Conservation (phyloP, 805 yeast genomes). For the Cyberlindnera mycetangii region DNA sequence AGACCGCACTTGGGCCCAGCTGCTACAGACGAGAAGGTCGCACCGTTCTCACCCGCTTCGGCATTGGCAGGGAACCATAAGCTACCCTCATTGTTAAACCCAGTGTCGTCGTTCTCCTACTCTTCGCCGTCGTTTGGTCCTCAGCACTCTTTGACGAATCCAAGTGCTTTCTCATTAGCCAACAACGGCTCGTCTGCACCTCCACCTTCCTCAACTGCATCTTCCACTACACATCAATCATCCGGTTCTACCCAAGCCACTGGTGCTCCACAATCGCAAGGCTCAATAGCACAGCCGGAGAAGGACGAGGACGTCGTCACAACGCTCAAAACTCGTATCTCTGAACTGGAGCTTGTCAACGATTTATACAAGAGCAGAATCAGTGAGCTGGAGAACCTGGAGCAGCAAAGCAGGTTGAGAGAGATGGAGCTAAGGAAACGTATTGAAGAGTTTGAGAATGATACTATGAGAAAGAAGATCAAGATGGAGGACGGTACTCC, state of each 20-base stretch:
- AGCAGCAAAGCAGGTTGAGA: slow-evolving; percentile 13
- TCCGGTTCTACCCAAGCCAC: not conserved
- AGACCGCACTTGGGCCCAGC: slow-evolving; percentile 5
- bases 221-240: not conserved
- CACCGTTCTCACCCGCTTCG: slow-evolving; percentile 28
- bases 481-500: slow-evolving; percentile 20
- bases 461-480: slow-evolving; percentile 18
- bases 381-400: slow-evolving; percentile 60
- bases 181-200: slow-evolving; percentile 1
- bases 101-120: slow-evolving; percentile 23
- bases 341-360: slow-evolving; percentile 87
- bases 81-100: slow-evolving; percentile 23
- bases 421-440: slow-evolving; percentile 17
- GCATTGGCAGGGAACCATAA: slow-evolving; percentile 19
- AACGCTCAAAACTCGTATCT: slow-evolving; percentile 66
- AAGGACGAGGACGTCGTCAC: slow-evolving; percentile 32
- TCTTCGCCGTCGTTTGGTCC: slow-evolving; percentile 48
- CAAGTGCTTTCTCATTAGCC: slow-evolving; percentile 26
- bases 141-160: slow-evolving; percentile 32
- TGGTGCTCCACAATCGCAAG: not conserved
- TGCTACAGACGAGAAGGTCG: slow-evolving; percentile 4
- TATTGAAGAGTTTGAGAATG: slow-evolving; percentile 14
- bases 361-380: slow-evolving; percentile 84
- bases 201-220: not conserved
- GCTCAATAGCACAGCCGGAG: slow-evolving; percentile 4